Evolutionary conservation across 164 flowering plant species (phyloP), one percentile per base, ranked within the genome.

Genomic region (Umbilicus rupestris): DNA sequence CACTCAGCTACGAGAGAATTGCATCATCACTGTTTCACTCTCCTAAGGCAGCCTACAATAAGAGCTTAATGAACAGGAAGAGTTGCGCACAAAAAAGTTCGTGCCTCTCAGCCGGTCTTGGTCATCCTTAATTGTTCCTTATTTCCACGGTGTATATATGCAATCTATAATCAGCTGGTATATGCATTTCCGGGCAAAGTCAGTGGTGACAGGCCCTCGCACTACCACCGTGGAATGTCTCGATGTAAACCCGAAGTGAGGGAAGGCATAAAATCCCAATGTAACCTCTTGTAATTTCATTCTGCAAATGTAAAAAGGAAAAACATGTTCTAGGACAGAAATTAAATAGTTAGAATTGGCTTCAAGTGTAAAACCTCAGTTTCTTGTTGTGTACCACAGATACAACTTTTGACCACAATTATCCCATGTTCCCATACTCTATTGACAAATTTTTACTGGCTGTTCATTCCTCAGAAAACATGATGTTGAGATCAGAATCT

Each of bases 41-140:
- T 47, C 19, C 52, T 47, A 47, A 47, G 52, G 52, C 52, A 47
- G 22, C 58, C 57, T 52, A 52, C 58, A 52, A 29, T 24, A 22
- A 52, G 58, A 52, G 58, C 58, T 52, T 52, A 52, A 52, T 3
- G n/a, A n/a, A n/a, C 8, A 49, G 15, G 11, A 29, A 52, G 58
- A 52, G 58, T 22, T 6, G 58, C 30, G 8, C 30, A 16, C 14
- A 22, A 52, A 52, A 52, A n/a, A n/a, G 24, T 24, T 16, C n/a
- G 55, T n/a, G 20, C 28, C 55, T 49, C 55, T 49, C 55, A 17
- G 58, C 30, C 29, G 14, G 28, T 52, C 29, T 22, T 52, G n/a
- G 20, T 49, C 3, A 0, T 22, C 22, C 29, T 52, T 52, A 20
- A 22, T 52, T 10, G 15, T 52, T 52, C 58, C 22, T 28, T 52